A percentile compares a stretch with the other conserved stretches of the same genome.
phyloP scores from a whole-genome alignment of 2,329 filamentous ascomycete species.

The Pseudocercospora crystallina region DNA sequence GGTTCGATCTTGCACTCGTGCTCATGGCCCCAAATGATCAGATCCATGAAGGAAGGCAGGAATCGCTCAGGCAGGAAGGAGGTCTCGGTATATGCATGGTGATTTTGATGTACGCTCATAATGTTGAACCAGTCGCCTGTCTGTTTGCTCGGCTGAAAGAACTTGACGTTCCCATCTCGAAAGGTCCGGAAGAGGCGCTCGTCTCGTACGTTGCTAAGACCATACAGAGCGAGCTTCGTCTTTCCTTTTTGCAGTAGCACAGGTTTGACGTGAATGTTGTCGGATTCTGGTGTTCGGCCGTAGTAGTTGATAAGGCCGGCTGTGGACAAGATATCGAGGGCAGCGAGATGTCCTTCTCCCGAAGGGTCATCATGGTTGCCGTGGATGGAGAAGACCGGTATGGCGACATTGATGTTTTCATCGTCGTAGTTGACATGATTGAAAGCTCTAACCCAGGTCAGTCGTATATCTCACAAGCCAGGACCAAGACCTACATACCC shows the following conservation, averaged over 20 bases:
- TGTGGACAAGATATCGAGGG: constrained; percentile 85
- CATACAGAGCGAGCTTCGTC: constrained; percentile 90
- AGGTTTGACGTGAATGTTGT: constrained; percentile 90
- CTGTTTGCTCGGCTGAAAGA: constrained; percentile 79
- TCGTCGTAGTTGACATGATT: constrained; percentile 98
- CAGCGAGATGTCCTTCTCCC: constrained; percentile 90
- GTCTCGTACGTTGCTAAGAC: constrained; percentile 92
- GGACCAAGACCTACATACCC: constrained; percentile 20
- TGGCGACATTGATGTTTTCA: constrained; percentile 92
- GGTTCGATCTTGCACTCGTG: constrained; percentile 94
- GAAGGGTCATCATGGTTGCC: constrained; percentile 98
- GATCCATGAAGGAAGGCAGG: constrained; percentile 83
- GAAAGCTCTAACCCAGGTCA: constrained; percentile 58
- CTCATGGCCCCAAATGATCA: constrained; percentile 96
- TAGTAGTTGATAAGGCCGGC: constrained; percentile 95
- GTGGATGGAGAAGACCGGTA: constrained; percentile 97
- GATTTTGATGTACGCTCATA: constrained; percentile 93
- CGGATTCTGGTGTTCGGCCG: constrained; percentile 83
- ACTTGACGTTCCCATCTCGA: constrained; percentile 87
- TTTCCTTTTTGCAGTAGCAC: constrained; percentile 88
- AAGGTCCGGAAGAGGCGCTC: constrained; percentile 94
- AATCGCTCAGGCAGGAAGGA: constrained; percentile 94
- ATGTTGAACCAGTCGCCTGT: constrained; percentile 93
- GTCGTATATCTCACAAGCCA: not conserved
- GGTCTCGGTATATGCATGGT: constrained; percentile 85